phyloP scores from a whole-genome alignment of 371 early-diverging fungal species.

The Haplosporangium sp. region DNA sequence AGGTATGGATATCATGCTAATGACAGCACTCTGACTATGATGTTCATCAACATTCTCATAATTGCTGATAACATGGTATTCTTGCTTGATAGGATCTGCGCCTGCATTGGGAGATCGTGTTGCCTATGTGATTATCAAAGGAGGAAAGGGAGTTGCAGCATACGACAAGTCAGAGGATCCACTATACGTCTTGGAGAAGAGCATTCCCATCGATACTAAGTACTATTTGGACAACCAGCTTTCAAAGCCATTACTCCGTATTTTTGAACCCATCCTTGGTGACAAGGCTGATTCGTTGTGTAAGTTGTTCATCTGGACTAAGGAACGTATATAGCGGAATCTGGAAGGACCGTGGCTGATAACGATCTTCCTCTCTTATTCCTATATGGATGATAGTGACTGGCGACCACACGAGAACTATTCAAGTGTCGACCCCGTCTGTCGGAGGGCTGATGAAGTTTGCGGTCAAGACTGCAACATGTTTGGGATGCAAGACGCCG shows the following conservation, averaged over 20 bases:
- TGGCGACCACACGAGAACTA: slow-evolving; percentile 95
- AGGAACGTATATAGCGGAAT: no score
- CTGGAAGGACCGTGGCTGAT: not conserved
- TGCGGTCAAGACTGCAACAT: slow-evolving; percentile 89
- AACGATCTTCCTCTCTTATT: not conserved
- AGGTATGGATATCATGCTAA: slow-evolving; percentile 42
- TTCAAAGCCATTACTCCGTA: slow-evolving; percentile 95
- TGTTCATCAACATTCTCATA: no score
- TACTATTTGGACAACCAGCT: slow-evolving; percentile 99
- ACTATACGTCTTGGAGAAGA: slow-evolving; percentile 98
- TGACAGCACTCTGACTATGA: slow-evolving; percentile 5
- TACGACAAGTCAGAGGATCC: slow-evolving; percentile 99
- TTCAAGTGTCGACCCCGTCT: slow-evolving; percentile 88
- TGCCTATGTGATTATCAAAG: slow-evolving; percentile 98
- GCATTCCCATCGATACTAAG: slow-evolving; percentile 98
- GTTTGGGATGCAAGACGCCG: slow-evolving; percentile 95
- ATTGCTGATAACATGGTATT: not conserved
- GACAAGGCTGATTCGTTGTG: slow-evolving; percentile 86
- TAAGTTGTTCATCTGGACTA: slow-evolving; percentile 43
- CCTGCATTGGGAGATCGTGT: slow-evolving; percentile 99
- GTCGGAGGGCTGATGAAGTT: slow-evolving; percentile 96
- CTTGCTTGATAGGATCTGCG: slow-evolving; percentile 74
- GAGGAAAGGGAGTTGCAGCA: slow-evolving; percentile 89
- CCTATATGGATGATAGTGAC: slow-evolving; percentile 57
- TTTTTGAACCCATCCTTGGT: slow-evolving; percentile 99